A percentile compares a stretch with the other conserved stretches of the same genome.
Evolutionary conservation across 495 filamentous ascomycete genomes (phyloP).

Genomic region (Delitschia confertaspora): DNA sequence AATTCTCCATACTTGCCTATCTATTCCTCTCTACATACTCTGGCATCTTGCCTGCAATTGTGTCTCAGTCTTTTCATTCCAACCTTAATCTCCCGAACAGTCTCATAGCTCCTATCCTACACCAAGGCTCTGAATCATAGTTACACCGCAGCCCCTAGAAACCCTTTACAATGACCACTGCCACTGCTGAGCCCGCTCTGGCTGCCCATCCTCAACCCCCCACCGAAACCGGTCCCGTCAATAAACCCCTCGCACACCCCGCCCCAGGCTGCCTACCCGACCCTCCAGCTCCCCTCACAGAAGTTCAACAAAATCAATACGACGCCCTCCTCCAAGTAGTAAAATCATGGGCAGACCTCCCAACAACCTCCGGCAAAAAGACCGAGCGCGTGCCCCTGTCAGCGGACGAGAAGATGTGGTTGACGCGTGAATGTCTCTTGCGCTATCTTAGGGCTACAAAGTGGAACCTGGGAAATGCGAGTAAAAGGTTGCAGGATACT

Average conservation of each 20-base stretch:
- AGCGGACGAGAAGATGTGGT: constrained; percentile 76
- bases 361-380: constrained; percentile 48
- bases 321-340: constrained; percentile 58
- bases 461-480: constrained; percentile 70
- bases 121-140: no score
- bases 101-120: no score
- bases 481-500: constrained; percentile 67
- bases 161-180: constrained; percentile 2
- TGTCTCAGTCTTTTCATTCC: background rate
- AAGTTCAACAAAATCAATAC: constrained; percentile 80
- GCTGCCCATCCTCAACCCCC: background rate
- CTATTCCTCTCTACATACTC: background rate
- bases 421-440: constrained; percentile 84
- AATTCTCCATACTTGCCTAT: no score
- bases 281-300: constrained; percentile 47
- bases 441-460: constrained; percentile 91
- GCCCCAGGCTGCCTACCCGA: constrained; percentile 46
- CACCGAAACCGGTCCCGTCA: constrained; percentile 42
- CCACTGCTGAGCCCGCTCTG: background rate
- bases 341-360: constrained; percentile 62
- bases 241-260: constrained; percentile 62
- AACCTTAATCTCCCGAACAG: background rate
- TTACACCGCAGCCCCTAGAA: background rate
- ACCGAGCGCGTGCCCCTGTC: constrained; percentile 57
- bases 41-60: background rate